These are phyloP conservation scores for Corrigiola litoralis DNA, from an alignment of 179 eudicot species.

Conservation along the genomic window DNA sequence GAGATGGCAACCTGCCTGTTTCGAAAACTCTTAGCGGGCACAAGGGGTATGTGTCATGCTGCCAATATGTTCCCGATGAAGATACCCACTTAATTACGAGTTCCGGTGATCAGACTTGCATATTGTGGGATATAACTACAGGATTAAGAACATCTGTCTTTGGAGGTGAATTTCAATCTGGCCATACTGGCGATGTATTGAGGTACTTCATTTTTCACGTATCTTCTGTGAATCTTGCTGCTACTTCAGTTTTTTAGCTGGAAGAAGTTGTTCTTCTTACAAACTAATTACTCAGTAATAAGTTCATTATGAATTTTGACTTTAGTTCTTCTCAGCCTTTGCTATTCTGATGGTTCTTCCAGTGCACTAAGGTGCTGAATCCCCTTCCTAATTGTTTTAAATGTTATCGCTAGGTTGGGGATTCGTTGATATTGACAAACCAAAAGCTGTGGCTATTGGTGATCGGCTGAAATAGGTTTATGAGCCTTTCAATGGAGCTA, in stretches of 20 bases:
- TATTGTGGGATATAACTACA: slow-evolving; percentile 90
- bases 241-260: not conserved
- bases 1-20: slow-evolving; percentile 71
- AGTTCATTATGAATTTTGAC: not conserved
- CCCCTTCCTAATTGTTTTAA: not conserved
- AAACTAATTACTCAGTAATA: not conserved
- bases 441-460: not conserved
- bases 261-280: not conserved
- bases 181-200: slow-evolving; percentile 83
- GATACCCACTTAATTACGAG: slow-evolving; percentile 81
- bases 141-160: slow-evolving; percentile 87
- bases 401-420: not conserved
- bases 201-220: slow-evolving; percentile 42
- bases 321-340: not conserved
- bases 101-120: slow-evolving; percentile 90
- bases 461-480: no score
- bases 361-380: not conserved
- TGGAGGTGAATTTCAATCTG: slow-evolving; percentile 97
- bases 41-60: slow-evolving; percentile 91
- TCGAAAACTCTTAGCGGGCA: slow-evolving; percentile 85
- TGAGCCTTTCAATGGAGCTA: no score
- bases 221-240: not conserved
- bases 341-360: not conserved
- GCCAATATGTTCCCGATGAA: slow-evolving; percentile 89
- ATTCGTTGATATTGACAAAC: not conserved